phyloP scores from a whole-genome alignment of 768 basidiomycete genomes.

The Lactarius evosmus region DNA sequence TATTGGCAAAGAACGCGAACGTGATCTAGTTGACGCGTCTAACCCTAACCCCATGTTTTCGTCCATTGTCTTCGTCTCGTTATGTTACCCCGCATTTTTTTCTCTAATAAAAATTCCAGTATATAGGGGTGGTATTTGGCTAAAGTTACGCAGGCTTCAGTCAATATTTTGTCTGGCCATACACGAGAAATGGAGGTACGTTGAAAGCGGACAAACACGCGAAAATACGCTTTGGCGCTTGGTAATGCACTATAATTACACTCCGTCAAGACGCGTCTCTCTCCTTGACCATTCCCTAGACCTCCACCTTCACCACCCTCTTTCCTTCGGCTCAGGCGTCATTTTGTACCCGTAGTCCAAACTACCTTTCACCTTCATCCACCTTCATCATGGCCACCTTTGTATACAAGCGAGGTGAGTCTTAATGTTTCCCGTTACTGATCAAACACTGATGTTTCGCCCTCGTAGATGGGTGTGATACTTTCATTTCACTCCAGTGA shows the following conservation, averaged over 20 bases:
- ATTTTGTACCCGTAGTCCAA: neutral
- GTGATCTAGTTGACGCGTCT: conserved; percentile 18
- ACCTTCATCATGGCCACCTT: conserved; percentile 46
- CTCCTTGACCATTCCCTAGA: neutral
- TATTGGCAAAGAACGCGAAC: conserved; percentile 21
- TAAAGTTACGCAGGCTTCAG: neutral
- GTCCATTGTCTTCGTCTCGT: neutral
- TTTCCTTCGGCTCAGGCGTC: neutral
- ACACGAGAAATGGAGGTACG: neutral
- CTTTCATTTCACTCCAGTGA: conserved; percentile 31
- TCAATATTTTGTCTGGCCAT: neutral
- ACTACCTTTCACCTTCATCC: neutral
- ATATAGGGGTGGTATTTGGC: neutral
- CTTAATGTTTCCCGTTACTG: neutral
- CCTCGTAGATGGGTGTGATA: conserved; percentile 48
- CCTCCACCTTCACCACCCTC: conserved; percentile 7
- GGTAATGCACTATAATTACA: conserved; percentile 20
- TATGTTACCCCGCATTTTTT: neutral
- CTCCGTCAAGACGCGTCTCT: conserved; percentile 1
- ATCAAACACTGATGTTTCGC: conserved; percentile 13
- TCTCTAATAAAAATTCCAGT: neutral
- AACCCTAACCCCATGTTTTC: conserved; percentile 18
- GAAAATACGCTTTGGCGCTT: conserved; percentile 22
- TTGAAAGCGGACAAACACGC: conserved; percentile 14
- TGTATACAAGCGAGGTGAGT: conserved; percentile 58